phyloP scores from a whole-genome alignment of 495 filamentous ascomycete genomes.

The Aspergillus bertholletiae region DNA sequence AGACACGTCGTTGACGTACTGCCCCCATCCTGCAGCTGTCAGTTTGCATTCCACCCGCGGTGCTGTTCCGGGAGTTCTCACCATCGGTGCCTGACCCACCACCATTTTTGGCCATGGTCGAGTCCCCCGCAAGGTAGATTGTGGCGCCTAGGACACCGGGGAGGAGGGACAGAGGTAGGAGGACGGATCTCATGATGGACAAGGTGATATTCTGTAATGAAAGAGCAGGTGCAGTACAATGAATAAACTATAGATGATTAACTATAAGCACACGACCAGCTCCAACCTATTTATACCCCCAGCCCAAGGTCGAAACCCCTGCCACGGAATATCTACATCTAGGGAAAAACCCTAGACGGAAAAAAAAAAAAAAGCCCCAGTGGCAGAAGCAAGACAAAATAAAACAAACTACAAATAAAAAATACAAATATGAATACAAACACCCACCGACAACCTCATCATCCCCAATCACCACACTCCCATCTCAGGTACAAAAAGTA shows the following conservation, averaged over 20 bases:
- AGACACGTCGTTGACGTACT: slow-evolving; percentile 48
- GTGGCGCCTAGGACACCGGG: slow-evolving; percentile 28
- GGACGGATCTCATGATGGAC: slow-evolving; percentile 22
- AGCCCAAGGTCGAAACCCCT: not conserved
- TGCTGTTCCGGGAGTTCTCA: slow-evolving; percentile 1
- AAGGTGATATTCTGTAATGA: not conserved
- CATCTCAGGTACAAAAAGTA: too few relatives aligned
- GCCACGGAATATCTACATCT: not conserved
- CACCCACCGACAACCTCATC: too few relatives aligned
- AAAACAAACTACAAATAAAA: too few relatives aligned
- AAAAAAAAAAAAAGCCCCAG: too few relatives aligned
- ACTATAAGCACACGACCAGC: not conserved
- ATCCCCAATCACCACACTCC: too few relatives aligned
- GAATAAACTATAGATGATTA: not conserved
- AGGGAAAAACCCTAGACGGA: not conserved
- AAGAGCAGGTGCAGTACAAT: not conserved
- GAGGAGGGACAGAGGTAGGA: slow-evolving; percentile 18
- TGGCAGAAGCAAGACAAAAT: too few relatives aligned
- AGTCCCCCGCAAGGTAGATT: slow-evolving; percentile 55
- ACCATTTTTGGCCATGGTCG: slow-evolving; percentile 50
- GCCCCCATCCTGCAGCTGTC: slow-evolving; percentile 51
- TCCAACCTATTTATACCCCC: not conserved
- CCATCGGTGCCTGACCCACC: slow-evolving; percentile 31
- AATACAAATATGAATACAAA: too few relatives aligned
- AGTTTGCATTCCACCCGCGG: not conserved